phyloP scores from a whole-genome alignment of 768 basidiomycete species.

The Psilocybe azurescens region DNA sequence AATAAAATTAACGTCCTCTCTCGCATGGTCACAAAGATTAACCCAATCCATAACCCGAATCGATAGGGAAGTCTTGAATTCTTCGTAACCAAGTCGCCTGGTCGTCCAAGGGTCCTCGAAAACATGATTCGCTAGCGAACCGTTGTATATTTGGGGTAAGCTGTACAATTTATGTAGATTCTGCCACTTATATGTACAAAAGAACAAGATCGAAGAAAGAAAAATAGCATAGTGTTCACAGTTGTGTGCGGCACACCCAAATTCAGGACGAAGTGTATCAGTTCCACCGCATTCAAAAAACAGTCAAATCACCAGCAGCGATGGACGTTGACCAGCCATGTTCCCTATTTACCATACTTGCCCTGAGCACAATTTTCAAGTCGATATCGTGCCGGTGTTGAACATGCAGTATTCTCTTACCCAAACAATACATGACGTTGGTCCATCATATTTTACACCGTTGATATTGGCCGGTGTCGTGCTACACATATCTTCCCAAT shows the following conservation, averaged over 20 bases:
- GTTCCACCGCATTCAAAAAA: background rate
- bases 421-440: slow-evolving; percentile 13
- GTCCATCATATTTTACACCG: slow-evolving; percentile 13
- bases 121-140: background rate
- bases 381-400: background rate
- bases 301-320: background rate
- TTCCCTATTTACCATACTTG: slow-evolving; percentile 5
- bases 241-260: background rate
- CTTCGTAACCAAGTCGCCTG: background rate
- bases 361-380: background rate
- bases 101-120: background rate
- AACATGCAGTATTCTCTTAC: background rate
- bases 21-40: too few relatives aligned
- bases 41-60: background rate
- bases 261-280: background rate
- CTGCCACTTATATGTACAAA: too few relatives aligned
- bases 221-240: background rate
- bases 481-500: slow-evolving; percentile 4
- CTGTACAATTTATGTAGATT: background rate
- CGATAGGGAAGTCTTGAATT: background rate
- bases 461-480: slow-evolving; percentile 14
- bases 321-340: background rate
- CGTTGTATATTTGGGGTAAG: background rate
- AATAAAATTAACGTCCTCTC: too few relatives aligned
- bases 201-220: background rate